Conservation (phyloP, 495 filamentous ascomycete species). For the Penicillium antarcticum region DNA sequence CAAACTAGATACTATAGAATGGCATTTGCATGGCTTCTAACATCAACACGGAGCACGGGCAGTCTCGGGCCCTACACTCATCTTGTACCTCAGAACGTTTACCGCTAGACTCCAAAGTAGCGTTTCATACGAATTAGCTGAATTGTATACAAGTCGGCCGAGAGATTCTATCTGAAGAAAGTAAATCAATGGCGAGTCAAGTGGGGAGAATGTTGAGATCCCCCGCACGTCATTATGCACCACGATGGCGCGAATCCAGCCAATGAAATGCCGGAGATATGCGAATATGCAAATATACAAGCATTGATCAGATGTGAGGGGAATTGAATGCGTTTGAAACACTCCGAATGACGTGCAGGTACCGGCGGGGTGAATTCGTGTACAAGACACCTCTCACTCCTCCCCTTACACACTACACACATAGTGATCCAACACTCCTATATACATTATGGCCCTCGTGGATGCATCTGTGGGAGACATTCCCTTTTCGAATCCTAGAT, state of each 20-base stretch:
- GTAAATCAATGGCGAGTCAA: conserved; percentile 15
- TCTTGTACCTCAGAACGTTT: too few relatives aligned
- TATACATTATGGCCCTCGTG: conserved; percentile 17
- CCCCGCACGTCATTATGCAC: conserved; percentile 17
- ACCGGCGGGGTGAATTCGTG: background rate
- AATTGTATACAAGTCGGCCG: too few relatives aligned
- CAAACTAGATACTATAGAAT: too few relatives aligned
- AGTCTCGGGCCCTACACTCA: too few relatives aligned
- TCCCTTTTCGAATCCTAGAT: conserved; percentile 5
- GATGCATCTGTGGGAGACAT: conserved; percentile 7
- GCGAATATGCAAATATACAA: background rate
- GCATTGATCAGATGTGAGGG: background rate
- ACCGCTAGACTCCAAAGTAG: too few relatives aligned
- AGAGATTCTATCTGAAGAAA: too few relatives aligned
- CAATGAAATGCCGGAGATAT: background rate
- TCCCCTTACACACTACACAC: background rate
- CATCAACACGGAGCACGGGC: too few relatives aligned
- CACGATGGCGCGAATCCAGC: conserved; percentile 12
- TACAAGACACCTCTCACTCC: conserved; percentile 1
- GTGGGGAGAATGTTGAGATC: conserved; percentile 26
- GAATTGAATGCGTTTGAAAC: conserved; percentile 10
- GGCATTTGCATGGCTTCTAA: too few relatives aligned
- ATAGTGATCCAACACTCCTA: background rate
- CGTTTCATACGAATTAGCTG: too few relatives aligned
- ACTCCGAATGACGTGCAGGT: conserved; percentile 22